Evolutionary conservation across 164 flowering plant species (phyloP), one percentile per base, ranked within the genome.

Genomic region (Aristolochia contorta): DNA sequence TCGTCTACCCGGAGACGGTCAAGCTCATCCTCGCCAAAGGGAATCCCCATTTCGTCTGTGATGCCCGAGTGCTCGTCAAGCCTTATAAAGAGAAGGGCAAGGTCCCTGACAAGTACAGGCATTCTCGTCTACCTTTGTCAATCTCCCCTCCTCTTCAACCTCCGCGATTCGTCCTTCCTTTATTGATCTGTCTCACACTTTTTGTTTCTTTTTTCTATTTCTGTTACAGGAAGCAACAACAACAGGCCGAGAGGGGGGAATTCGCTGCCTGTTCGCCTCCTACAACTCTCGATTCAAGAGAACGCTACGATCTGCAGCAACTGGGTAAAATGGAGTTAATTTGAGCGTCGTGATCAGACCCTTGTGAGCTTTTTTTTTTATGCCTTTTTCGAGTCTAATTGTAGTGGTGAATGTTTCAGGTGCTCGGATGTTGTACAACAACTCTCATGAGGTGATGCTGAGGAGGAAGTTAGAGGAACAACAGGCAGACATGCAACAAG

Each of bases 71-170:
- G 58, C 98, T 93, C 24, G 97, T 93, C 22, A 93, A 93, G 78
- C 98, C 98, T 45, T 93, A 93, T 79, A 93, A 93, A 83, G 98
- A 93, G 76, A 93, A 93, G 77, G 97, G 97, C 15, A 92, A 89
- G 79, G 72, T 87, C 51, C 79, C 82, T 8, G 97, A 93, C 54
- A 93, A 84, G 96, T 84, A 85, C 67, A 71, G 65, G 64, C 57
- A 58, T 55, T 25, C 54, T 51, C 43, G 52, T 32, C 48, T 16
- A 60, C 58, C 45, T 47, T 19, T 50, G 19, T 54, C 52, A 41
- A 16, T 43, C n/a, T n/a, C n/a, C n/a, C n/a, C n/a, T n/a, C n/a
- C n/a, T n/a, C n/a, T n/a, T n/a, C n/a, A n/a, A n/a, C 55, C 48
- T 23, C 45, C 12, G 58, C 20, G 50, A 15, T 54, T 53, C 51